Percentiles rank a stretch among this genome's conserved stretches.
These are phyloP conservation scores for Byssochlamys sp. DNA, from an alignment of 2,329 filamentous ascomycete species.

Conservation along the genomic window DNA sequence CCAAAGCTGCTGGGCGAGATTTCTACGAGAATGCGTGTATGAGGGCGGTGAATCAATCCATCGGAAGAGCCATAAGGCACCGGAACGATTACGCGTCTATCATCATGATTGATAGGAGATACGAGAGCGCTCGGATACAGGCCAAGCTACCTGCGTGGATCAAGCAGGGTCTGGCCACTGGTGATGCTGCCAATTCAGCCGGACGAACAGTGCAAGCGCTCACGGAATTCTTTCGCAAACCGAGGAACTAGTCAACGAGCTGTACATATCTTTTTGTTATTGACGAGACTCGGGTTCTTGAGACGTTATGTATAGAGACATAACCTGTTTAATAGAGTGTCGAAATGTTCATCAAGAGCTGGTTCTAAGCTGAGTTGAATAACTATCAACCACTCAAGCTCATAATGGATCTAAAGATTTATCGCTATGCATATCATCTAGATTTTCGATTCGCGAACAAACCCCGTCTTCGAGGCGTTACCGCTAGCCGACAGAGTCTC, in stretches of 20 bases:
- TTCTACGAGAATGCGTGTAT: conserved; percentile 94
- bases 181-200: conserved; percentile 14
- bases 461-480: conserved; percentile 14
- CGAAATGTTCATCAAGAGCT: too few species aligned
- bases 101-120: conserved; percentile 71
- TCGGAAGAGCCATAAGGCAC: conserved; percentile 85
- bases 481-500: conserved; percentile 27
- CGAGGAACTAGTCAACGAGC: background rate
- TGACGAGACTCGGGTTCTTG: too few species aligned
- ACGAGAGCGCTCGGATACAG: conserved; percentile 62
- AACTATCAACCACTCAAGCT: too few species aligned
- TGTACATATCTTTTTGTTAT: background rate
- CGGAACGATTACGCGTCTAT: conserved; percentile 83
- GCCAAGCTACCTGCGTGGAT: conserved; percentile 87
- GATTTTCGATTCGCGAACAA: conserved; percentile 28
- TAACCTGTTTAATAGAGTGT: too few species aligned
- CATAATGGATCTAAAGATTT: too few species aligned
- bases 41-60: conserved; percentile 92
- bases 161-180: conserved; percentile 49
- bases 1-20: conserved; percentile 52
- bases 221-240: conserved; percentile 24
- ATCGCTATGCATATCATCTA: conserved; percentile 5
- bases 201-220: conserved; percentile 20
- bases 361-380: too few species aligned
- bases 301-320: too few species aligned